Conservation (phyloP, 805 yeast genomes). For the Zygosaccharomyces siamensis region DNA sequence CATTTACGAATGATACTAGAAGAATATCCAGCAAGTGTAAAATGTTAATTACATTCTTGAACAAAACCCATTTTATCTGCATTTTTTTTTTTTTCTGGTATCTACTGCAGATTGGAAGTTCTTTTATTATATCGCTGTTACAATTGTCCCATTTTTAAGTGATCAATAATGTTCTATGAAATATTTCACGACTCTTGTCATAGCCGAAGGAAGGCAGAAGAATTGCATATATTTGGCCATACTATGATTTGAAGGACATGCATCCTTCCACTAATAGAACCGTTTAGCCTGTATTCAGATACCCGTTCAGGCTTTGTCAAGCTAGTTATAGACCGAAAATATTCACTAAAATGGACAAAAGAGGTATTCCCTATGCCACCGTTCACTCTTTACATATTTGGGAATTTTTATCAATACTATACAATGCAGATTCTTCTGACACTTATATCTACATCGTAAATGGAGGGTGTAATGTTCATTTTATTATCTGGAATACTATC, state of each 20-base stretch:
- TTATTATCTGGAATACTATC: conserved; percentile 62
- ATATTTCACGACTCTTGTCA: conserved; percentile 46
- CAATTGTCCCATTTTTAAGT: conserved; percentile 45
- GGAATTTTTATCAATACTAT: conserved; percentile 53
- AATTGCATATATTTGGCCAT: conserved; percentile 46
- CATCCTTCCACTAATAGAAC: conserved; percentile 65
- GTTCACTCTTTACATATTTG: conserved; percentile 49
- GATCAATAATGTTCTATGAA: conserved; percentile 40
- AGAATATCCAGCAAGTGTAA: no score
- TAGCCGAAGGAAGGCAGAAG: conserved; percentile 49
- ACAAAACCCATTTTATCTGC: no score
- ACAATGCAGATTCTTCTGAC: conserved; percentile 4
- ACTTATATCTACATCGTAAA: conserved; percentile 60
- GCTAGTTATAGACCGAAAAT: conserved; percentile 57
- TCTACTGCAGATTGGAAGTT: conserved; percentile 41
- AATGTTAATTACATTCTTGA: no score
- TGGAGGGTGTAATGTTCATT: conserved; percentile 57
- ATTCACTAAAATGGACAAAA: conserved; percentile 46
- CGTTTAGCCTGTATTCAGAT: conserved; percentile 63
- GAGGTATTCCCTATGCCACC: conserved; percentile 64
- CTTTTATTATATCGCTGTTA: conserved; percentile 57
- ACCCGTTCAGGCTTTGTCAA: conserved; percentile 58
- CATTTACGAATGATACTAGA: no score
- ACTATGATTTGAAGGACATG: conserved; percentile 59
- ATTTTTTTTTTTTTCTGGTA: no score